Evolutionary conservation across 805 yeast genomes (phyloP).

Genomic region (Yarrowia yakushimensis): DNA sequence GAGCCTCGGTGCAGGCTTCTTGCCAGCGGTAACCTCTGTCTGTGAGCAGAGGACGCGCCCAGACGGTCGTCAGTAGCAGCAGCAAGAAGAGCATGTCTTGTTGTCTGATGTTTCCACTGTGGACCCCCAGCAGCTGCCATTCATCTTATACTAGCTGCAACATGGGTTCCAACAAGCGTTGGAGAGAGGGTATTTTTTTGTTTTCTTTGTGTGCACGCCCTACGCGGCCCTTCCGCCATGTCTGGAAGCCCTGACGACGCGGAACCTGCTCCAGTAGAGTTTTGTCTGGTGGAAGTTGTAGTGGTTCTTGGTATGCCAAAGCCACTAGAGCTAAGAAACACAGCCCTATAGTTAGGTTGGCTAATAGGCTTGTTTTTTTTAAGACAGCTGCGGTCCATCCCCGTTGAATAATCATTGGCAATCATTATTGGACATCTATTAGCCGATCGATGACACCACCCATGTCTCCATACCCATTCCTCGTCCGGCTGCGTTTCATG

Average conservation of each 20-base stretch:
- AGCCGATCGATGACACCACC: too few relatives aligned
- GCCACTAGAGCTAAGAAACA: not conserved
- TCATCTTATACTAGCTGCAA: not conserved
- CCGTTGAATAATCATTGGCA: too few relatives aligned
- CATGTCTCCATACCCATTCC: not conserved
- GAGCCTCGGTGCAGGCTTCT: constrained; percentile 15
- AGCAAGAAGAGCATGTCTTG: not conserved
- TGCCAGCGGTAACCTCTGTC: constrained; percentile 11
- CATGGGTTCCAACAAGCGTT: not conserved
- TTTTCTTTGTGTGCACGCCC: not conserved
- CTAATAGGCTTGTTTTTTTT: not conserved
- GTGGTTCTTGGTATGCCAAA: constrained; percentile 6
- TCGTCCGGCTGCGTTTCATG: constrained; percentile 6
- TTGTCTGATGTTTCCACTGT: not conserved
- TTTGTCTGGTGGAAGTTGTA: not conserved
- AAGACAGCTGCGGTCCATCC: not conserved
- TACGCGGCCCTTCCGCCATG: not conserved
- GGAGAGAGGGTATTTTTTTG: too few relatives aligned
- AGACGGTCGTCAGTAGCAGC: not conserved
- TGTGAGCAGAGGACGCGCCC: constrained; percentile 5
- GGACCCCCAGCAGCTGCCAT: not conserved
- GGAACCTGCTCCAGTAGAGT: not conserved
- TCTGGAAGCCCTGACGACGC: constrained; percentile 1
- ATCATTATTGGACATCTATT: too few relatives aligned
- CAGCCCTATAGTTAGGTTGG: not conserved